A percentile compares a stretch with the other conserved stretches of the same genome.
These are phyloP conservation scores for Micractinium sp. DNA, from an alignment of 139 green algal genomes.

Conservation along the genomic window DNA sequence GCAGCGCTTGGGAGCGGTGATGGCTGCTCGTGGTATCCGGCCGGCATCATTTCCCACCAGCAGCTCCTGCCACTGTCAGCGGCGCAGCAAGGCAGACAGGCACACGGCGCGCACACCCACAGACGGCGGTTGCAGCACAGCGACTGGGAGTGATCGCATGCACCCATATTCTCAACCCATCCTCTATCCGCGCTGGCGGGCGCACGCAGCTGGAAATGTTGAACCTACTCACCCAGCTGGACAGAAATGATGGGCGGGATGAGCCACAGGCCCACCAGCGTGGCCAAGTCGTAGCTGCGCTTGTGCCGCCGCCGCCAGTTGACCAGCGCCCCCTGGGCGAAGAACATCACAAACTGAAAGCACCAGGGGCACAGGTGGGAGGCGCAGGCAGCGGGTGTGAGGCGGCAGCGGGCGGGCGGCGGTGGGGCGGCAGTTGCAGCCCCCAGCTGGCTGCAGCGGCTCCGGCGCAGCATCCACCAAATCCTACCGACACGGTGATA, in stretches of 20 bases:
- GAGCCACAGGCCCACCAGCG: constrained; percentile 86
- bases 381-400: not conserved
- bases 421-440: not conserved
- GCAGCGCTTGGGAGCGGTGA: no score
- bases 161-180: no score
- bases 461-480: not conserved
- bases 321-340: constrained; percentile 73
- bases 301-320: constrained; percentile 80
- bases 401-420: not conserved
- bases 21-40: not conserved
- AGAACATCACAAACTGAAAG: constrained; percentile 52
- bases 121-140: not conserved
- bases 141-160: no score
- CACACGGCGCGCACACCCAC: not conserved
- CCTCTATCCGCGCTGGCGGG: no score
- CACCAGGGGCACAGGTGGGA: not conserved
- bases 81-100: not conserved
- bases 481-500: no score
- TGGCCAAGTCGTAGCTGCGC: constrained; percentile 84
- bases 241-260: constrained; percentile 76
- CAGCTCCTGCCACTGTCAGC: not conserved
- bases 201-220: not conserved
- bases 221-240: constrained; percentile 46
- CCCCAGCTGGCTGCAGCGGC: not conserved
- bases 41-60: not conserved